phyloP scores from a whole-genome alignment of 139 green algal species.

The Limnomonas spitsbergensis region DNA sequence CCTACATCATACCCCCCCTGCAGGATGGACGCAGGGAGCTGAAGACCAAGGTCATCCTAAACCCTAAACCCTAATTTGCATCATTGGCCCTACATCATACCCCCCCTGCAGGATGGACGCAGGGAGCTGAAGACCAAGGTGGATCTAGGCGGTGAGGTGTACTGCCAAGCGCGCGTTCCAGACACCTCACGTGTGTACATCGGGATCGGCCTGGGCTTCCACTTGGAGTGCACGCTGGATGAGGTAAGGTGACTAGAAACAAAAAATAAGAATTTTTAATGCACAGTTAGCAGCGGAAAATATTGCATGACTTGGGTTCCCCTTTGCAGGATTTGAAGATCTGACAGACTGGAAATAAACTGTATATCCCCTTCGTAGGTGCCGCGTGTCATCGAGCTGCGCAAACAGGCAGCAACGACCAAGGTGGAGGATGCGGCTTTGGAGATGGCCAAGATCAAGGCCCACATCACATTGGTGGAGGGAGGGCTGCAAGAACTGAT shows the following conservation, averaged over 20 bases:
- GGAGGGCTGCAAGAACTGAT: conserved; percentile 29
- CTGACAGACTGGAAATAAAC: not conserved
- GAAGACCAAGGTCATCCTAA: conserved; percentile 35
- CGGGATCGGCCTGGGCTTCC: conserved; percentile 49
- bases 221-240: conserved; percentile 32
- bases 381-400: not conserved
- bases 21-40: conserved; percentile 14
- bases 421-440: conserved; percentile 5
- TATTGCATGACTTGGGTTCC: not conserved
- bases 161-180: conserved; percentile 34
- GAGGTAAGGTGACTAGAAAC: conserved; percentile 17
- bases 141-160: conserved; percentile 41
- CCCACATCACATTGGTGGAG: conserved; percentile 29
- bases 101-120: conserved; percentile 13
- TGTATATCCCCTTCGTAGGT: not conserved
- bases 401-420: not conserved
- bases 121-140: conserved; percentile 25
- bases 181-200: conserved; percentile 41
- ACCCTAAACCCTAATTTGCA: too few species aligned
- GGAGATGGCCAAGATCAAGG: conserved; percentile 28
- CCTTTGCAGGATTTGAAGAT: not conserved
- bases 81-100: too few species aligned
- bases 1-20: too few species aligned
- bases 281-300: not conserved
- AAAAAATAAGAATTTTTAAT: conserved; percentile 6